A percentile compares a stretch with the other conserved stretches of the same genome.
These are phyloP conservation scores for Marchantia paleacea DNA, from an alignment of 225 moss, liverwort and hornwort species.

Conservation along the genomic window DNA sequence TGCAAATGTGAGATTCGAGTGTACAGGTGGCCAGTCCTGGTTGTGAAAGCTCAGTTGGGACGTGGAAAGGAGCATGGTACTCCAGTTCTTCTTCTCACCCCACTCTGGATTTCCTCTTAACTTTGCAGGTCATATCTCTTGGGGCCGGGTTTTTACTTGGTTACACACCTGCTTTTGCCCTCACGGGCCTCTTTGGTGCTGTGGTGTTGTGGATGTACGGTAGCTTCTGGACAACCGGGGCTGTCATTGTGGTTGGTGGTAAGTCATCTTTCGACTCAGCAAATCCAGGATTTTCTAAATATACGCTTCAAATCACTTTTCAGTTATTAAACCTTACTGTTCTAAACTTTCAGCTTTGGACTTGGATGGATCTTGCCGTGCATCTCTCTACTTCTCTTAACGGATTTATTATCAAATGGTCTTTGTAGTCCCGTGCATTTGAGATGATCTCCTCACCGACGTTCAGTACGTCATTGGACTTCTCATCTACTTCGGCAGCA, in stretches of 20 bases:
- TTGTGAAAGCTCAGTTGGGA: not conserved
- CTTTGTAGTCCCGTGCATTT: not conserved
- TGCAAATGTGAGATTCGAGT: too few relatives aligned
- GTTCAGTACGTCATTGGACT: not conserved
- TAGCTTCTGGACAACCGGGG: conserved; percentile 90
- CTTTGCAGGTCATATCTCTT: conserved; percentile 68
- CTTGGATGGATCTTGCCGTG: not conserved
- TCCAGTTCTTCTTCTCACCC: not conserved
- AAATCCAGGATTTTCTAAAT: not conserved
- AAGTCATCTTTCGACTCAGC: conserved; percentile 3
- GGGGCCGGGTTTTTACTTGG: conserved; percentile 64
- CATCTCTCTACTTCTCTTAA: not conserved
- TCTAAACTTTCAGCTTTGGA: not conserved
- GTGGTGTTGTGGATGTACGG: conserved; percentile 84
- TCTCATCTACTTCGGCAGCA: not conserved
- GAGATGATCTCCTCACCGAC: not conserved
- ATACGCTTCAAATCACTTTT: not conserved
- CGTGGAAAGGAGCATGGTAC: not conserved
- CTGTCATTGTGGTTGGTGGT: conserved; percentile 74
- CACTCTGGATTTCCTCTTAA: not conserved
- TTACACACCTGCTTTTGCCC: conserved; percentile 61
- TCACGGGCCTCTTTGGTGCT: conserved; percentile 57
- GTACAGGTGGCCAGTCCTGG: not conserved
- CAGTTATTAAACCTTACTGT: not conserved
- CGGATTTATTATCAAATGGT: too few relatives aligned